Base-by-base conservation (phyloP, 805 yeast genomes). In the Pichia membranifaciens region DNA sequence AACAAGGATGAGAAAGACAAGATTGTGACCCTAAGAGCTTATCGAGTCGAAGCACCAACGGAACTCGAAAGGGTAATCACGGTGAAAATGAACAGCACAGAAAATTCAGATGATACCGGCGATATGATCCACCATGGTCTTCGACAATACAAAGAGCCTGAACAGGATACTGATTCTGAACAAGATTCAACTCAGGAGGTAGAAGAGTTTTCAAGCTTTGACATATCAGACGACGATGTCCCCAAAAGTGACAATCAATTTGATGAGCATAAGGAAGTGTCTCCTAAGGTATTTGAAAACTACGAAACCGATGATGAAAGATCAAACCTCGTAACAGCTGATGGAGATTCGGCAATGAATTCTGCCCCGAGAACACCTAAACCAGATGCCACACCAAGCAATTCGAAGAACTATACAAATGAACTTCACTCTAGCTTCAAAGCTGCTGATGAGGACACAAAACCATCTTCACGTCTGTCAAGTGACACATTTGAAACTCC, bases 131-230 rank as follows among this genome's bases (percentile, higher is more conserved):
- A 35, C n/a, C 29, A 6, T 12, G 5, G 5, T 37, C 21, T 18
- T 8, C 7, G 10, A 25, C 7, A 7, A 25, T 8, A 25, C 29
- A 25, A 25, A n/a, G 34, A 23, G 18, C 17, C 28, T 20, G 22
- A 7, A 5, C 15, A 17, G 15, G 46, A 25, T 37, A 25, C 10
- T 25, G 29, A 25, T 25, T 25, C 29, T 25, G 29, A 25, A 10
- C 29, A 10, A 10, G 29, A 25, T 25, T 38, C 41, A 21, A 34
- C 32, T 15, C 21, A 25, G 9, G 48, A 39, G 3, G 22, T 44
- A 20, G 54, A 51, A 20, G 54, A 52, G 31, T 36, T 52, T 20
- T 50, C 53, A n/a, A 52, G 55, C 16, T 52, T 52, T 41, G 53
- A 50, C 22, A 45, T 52, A 5, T 48, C 51, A 3, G 50, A 52